Conservation (phyloP, 306 rosid species). For the Myrica gale region DNA sequence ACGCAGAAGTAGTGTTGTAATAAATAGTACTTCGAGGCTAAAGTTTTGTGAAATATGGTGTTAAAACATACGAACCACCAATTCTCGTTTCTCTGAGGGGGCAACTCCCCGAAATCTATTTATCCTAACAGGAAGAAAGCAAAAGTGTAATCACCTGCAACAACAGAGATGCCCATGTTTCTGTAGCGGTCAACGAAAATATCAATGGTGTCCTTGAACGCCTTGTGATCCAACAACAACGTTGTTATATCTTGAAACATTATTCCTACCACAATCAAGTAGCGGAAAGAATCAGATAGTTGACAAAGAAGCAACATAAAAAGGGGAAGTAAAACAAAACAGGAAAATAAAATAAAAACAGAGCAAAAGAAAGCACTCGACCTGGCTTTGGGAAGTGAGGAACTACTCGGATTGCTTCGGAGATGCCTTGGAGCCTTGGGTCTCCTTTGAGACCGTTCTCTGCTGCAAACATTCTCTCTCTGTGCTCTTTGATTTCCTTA, state of each 20-base stretch:
- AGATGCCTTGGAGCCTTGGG: slow-evolving; percentile 87
- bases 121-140: not conserved
- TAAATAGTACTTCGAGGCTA: not conserved
- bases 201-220: slow-evolving; percentile 87
- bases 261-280: slow-evolving; percentile 53
- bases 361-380: slow-evolving; percentile 17
- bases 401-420: slow-evolving; percentile 85
- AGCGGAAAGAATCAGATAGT: not conserved
- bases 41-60: not conserved
- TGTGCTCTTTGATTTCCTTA: slow-evolving; percentile 6
- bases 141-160: slow-evolving; percentile 61
- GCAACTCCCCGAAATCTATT: not conserved
- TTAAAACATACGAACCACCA: not conserved
- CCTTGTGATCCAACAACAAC: slow-evolving; percentile 94
- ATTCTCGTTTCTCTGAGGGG: not conserved
- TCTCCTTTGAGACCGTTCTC: slow-evolving; percentile 95
- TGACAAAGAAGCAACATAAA: not conserved
- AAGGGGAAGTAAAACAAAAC: not conserved
- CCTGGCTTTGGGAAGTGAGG: slow-evolving; percentile 96
- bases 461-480: slow-evolving; percentile 65
- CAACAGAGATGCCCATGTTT: slow-evolving; percentile 91
- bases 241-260: slow-evolving; percentile 99
- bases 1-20: not conserved
- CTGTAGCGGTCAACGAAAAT: slow-evolving; percentile 99
- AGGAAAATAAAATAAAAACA: not conserved